phyloP scores from a whole-genome alignment of 2,329 filamentous ascomycete genomes.

The Leptodontidium sp. region DNA sequence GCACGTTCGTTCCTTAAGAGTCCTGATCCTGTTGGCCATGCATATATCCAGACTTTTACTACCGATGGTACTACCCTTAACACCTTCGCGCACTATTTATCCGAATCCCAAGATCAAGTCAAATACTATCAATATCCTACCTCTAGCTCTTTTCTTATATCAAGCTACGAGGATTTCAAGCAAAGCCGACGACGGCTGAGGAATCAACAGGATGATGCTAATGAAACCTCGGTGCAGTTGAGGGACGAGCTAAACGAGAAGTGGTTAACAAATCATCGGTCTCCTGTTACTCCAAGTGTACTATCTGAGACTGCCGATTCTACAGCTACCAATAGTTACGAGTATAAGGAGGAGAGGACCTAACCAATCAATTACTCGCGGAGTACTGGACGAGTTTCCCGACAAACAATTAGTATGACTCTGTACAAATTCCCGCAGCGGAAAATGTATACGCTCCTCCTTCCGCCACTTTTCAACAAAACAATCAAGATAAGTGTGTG shows the following conservation, averaged over 20 bases:
- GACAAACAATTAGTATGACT: not conserved
- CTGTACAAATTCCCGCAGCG: too few relatives aligned
- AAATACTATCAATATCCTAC: slow-evolving; percentile 35
- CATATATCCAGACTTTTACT: too few relatives aligned
- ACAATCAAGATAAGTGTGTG: too few relatives aligned
- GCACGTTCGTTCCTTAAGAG: too few relatives aligned
- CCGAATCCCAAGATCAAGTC: slow-evolving; percentile 27
- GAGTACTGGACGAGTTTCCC: not conserved
- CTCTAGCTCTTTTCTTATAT: slow-evolving; percentile 28
- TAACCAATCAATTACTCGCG: not conserved
- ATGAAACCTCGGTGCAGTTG: slow-evolving; percentile 24
- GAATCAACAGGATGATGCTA: slow-evolving; percentile 35
- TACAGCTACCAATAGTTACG: not conserved
- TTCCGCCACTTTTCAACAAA: too few relatives aligned
- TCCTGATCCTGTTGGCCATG: too few relatives aligned
- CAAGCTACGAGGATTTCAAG: slow-evolving; percentile 34
- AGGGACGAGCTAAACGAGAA: not conserved
- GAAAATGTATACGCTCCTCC: too few relatives aligned
- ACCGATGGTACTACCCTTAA: too few relatives aligned
- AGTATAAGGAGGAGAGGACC: not conserved
- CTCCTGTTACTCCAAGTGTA: not conserved
- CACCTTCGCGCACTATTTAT: slow-evolving; percentile 20
- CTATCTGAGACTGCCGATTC: not conserved
- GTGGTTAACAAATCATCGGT: not conserved
- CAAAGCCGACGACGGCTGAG: slow-evolving; percentile 30